These are phyloP conservation scores for Fusarium setosum DNA, from an alignment of 2,329 filamentous ascomycete genomes.

Conservation along the genomic window DNA sequence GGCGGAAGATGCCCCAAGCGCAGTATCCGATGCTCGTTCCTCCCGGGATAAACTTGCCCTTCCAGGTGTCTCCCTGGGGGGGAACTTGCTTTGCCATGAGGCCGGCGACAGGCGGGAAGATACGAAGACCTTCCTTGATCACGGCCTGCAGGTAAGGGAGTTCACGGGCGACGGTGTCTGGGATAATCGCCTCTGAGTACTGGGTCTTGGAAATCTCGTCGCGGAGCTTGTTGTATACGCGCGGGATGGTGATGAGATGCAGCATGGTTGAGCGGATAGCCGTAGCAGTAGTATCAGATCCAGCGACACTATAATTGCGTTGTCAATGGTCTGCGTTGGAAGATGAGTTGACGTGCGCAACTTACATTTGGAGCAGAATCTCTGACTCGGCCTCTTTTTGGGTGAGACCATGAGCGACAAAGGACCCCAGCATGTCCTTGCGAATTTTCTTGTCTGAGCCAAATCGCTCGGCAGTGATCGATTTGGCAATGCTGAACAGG, in stretches of 20 bases:
- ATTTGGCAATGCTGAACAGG: slow-evolving; percentile 40
- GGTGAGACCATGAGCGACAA: slow-evolving; percentile 42
- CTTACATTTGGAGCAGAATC: slow-evolving; percentile 40
- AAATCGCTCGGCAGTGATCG: slow-evolving; percentile 44
- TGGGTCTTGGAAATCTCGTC: slow-evolving; percentile 34
- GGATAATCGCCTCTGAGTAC: slow-evolving; percentile 40
- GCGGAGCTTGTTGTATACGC: slow-evolving; percentile 58
- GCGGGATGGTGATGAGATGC: slow-evolving; percentile 62
- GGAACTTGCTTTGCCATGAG: slow-evolving; percentile 52
- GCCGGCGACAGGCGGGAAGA: slow-evolving; percentile 50
- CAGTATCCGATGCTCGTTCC: slow-evolving; percentile 49
- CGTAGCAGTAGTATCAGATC: slow-evolving; percentile 68
- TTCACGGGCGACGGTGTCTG: slow-evolving; percentile 47
- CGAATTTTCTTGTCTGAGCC: slow-evolving; percentile 40
- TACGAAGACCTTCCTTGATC: slow-evolving; percentile 60
- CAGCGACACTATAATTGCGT: slow-evolving; percentile 55
- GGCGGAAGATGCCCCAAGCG: slow-evolving; percentile 49
- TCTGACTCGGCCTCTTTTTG: slow-evolving; percentile 44
- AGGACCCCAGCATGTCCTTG: slow-evolving; percentile 48
- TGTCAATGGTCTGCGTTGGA: background rate
- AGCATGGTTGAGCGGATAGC: slow-evolving; percentile 64
- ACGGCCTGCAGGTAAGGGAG: slow-evolving; percentile 60
- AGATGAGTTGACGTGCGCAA: fast-evolving
- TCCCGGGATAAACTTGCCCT: slow-evolving; percentile 46
- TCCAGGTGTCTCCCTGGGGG: slow-evolving; percentile 44